These are phyloP conservation scores for Scutellaria baicalensis DNA, from an alignment of 257 asterid genomes.

Conservation along the genomic window DNA sequence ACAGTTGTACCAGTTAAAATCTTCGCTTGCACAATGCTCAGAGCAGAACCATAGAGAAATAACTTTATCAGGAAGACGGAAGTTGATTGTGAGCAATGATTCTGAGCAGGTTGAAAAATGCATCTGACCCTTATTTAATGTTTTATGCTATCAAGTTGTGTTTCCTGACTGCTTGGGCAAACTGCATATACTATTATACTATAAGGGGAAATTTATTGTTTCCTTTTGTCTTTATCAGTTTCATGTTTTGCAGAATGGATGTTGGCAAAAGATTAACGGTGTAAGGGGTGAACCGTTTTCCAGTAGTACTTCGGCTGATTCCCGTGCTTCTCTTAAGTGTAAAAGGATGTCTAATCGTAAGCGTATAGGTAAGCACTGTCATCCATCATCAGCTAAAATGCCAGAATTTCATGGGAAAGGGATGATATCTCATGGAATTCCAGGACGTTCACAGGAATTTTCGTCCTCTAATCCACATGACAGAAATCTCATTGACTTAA, in stretches of 20 bases:
- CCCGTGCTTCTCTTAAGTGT: constrained; percentile 15
- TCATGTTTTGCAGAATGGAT: constrained; percentile 23
- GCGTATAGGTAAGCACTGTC: constrained; percentile 8
- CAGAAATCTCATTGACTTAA: constrained; percentile 16
- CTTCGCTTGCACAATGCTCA: constrained; percentile 23
- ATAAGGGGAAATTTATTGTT: neutral
- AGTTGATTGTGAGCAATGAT: constrained; percentile 13
- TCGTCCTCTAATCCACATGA: constrained; percentile 3
- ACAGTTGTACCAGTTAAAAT: constrained; percentile 47
- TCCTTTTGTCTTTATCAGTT: constrained; percentile 21
- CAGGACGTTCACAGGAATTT: constrained; percentile 16
- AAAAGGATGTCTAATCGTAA: constrained; percentile 13
- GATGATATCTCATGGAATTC: constrained; percentile 17
- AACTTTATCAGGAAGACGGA: constrained; percentile 15
- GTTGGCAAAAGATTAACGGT: constrained; percentile 25
- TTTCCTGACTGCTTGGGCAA: neutral
- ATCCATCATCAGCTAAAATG: constrained; percentile 15
- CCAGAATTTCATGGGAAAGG: constrained; percentile 21
- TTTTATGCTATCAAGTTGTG: neutral
- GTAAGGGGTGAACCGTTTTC: constrained; percentile 22
- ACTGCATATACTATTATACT: neutral
- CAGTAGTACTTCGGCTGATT: constrained; percentile 26
- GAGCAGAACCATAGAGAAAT: constrained; percentile 21
- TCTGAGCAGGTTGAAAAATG: constrained; percentile 40
- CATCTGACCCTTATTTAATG: neutral